A percentile compares a stretch with the other conserved stretches of the same genome.
Conservation (phyloP, 1,139 yeast species). For the Petasospora rhodanensis region DNA sequence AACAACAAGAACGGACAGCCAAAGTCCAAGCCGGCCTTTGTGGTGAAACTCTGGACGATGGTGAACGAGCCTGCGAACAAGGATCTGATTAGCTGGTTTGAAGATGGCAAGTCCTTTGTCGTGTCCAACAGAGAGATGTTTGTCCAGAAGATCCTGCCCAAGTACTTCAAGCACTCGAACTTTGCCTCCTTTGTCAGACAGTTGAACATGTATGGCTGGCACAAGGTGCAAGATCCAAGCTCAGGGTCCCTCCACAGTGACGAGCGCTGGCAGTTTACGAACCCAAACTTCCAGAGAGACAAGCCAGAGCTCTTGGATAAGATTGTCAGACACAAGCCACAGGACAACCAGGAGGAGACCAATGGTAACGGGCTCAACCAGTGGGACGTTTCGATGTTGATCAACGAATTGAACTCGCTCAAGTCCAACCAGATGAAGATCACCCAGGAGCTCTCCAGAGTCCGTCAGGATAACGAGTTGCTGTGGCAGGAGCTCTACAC, state of each 20-base stretch:
- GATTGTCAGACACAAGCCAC: slow-evolving; percentile 69
- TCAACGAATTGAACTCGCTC: slow-evolving; percentile 71
- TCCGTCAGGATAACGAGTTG: slow-evolving; percentile 81
- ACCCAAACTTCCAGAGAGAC: slow-evolving; percentile 74
- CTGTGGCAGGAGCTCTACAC: slow-evolving; percentile 86
- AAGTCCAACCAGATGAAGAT: slow-evolving; percentile 76
- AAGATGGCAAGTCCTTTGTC: slow-evolving; percentile 80
- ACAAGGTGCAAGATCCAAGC: slow-evolving; percentile 64
- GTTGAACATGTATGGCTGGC: slow-evolving; percentile 97
- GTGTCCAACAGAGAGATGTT: slow-evolving; percentile 83
- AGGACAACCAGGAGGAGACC: slow-evolving; percentile 26
- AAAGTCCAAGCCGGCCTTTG: slow-evolving; percentile 72
- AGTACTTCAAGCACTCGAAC: slow-evolving; percentile 89
- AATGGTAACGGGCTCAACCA: slow-evolving; percentile 34
- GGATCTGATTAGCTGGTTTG: slow-evolving; percentile 76
- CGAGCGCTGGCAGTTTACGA: slow-evolving; percentile 90
- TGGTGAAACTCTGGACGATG: slow-evolving; percentile 92
- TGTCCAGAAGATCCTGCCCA: slow-evolving; percentile 79
- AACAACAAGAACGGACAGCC: slow-evolving; percentile 8
- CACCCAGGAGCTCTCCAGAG: slow-evolving; percentile 76
- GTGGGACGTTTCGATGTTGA: slow-evolving; percentile 46
- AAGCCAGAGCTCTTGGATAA: slow-evolving; percentile 67
- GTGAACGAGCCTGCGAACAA: slow-evolving; percentile 73
- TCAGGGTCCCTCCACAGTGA: slow-evolving; percentile 61
- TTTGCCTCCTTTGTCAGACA: slow-evolving; percentile 95